Evolutionary conservation across 768 basidiomycete species (phyloP), one percentile per base, ranked within the genome.

Genomic region (Auriscalpium vulgare): DNA sequence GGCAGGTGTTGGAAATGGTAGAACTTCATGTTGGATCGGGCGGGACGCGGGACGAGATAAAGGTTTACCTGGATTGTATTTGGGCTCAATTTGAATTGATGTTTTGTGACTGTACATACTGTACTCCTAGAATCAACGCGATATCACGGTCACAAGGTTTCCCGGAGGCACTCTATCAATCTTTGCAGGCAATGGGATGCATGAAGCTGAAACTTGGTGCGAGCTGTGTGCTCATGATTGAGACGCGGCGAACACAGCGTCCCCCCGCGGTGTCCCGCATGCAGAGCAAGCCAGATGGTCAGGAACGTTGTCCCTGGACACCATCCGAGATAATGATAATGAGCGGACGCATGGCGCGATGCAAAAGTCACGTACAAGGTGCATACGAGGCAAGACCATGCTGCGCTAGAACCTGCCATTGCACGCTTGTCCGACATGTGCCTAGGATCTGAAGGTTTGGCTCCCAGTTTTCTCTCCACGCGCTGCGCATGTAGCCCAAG

Each of bases 251-350:
- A 58, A 60, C 2, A 19, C 16, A 21, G 38, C 44, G 36, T 78
- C 75, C 29, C 81, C 79, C 53, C 75, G 72, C 51, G 78, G 75
- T 10, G 81, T 83, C 3, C 72, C 71, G 65, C 87, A 88, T 1
- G 75, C 84, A 40, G 80, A 76, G 63, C 87, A 88, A 9, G 79
- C 80, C 9, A 85, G 74, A 66, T 84, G 79, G 16, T 63, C 67
- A 10, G 71, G 66, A 37, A 79, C 64, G 59, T 88, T 87, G 51
- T 73, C 60, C 46, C 84, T 86, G 56, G 16, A 48, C 47, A 44
- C 63, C 45, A 59, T 56, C 47, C 17, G 19, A 38, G 50, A 21
- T 23, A 44, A 40, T 37, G 38, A 21, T 45, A 8, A 8, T 34
- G 14, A 21, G 35, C 50, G 35, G 19, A 13, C 37, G n/a, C 10